A percentile compares a stretch with the other conserved stretches of the same genome.
phyloP scores from a whole-genome alignment of 352 stramenopile species.

The Phytophthora litchii region DNA sequence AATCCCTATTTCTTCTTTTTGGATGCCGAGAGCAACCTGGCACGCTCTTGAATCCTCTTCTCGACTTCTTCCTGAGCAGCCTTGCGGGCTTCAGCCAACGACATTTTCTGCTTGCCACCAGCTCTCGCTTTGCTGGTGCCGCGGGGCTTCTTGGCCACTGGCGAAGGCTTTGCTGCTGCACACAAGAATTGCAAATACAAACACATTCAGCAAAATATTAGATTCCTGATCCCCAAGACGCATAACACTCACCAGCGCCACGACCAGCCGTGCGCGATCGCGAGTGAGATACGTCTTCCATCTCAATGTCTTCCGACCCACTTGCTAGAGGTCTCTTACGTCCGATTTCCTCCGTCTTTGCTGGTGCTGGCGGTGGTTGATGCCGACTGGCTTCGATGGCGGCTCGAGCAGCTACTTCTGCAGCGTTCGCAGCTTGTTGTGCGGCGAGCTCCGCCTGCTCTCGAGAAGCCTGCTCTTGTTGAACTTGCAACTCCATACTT shows the following conservation, averaged over 20 bases:
- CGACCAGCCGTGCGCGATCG: constrained; percentile 27
- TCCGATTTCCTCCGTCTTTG: constrained; percentile 36
- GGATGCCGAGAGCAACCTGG: constrained; percentile 52
- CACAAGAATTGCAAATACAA: constrained; percentile 16
- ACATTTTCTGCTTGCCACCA: constrained; percentile 51
- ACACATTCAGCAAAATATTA: constrained; percentile 37
- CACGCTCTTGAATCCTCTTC: constrained; percentile 66
- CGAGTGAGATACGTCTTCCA: constrained; percentile 52
- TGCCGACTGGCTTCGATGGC: constrained; percentile 67
- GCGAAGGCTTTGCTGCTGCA: constrained; percentile 40
- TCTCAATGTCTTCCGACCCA: constrained; percentile 56
- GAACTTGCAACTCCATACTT: constrained; percentile 49
- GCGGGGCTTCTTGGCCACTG: constrained; percentile 58
- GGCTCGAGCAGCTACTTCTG: constrained; percentile 68
- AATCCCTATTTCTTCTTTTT: constrained; percentile 73
- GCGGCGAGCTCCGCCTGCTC: constrained; percentile 69
- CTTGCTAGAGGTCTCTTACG: constrained; percentile 51
- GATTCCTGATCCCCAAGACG: constrained; percentile 9
- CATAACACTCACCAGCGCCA: constrained; percentile 42
- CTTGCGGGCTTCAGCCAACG: constrained; percentile 63
- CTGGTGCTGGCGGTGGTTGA: constrained; percentile 42
- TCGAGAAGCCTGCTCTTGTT: constrained; percentile 58
- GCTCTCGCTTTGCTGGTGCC: constrained; percentile 44
- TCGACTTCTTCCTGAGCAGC: constrained; percentile 80
- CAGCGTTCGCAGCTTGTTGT: constrained; percentile 62